These are phyloP conservation scores for Phytophthora constricta DNA, from an alignment of 352 stramenopile species.

Conservation along the genomic window DNA sequence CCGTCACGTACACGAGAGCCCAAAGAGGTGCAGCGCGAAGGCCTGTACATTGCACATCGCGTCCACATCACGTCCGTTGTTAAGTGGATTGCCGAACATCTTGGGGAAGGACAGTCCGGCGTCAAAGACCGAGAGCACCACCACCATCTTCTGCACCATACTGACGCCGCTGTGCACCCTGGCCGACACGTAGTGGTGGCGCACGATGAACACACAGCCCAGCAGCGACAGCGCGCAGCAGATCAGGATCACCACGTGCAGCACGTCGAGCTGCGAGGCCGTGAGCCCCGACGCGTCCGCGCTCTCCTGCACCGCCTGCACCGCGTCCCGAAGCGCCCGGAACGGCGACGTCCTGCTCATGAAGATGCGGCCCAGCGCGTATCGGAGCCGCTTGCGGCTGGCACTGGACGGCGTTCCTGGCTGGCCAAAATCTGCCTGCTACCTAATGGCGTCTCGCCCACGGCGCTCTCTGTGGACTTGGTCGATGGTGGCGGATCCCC, in stretches of 20 bases:
- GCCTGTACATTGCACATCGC: constrained; percentile 56
- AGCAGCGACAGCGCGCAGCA: constrained; percentile 53
- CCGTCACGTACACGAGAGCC: constrained; percentile 56
- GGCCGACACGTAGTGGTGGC: constrained; percentile 48
- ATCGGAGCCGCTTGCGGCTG: constrained; percentile 38
- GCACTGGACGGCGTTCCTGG: too few species aligned
- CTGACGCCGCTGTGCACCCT: constrained; percentile 41
- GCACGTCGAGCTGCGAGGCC: constrained; percentile 24
- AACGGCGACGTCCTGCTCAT: constrained; percentile 22
- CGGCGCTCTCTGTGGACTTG: too few species aligned
- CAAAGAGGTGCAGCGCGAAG: constrained; percentile 57
- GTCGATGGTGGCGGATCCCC: neutral
- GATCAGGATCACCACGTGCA: constrained; percentile 46
- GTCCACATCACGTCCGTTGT: constrained; percentile 15
- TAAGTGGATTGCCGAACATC: constrained; percentile 47
- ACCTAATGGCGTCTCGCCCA: neutral
- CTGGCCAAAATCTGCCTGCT: neutral
- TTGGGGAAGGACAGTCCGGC: constrained; percentile 58
- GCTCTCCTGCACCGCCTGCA: neutral
- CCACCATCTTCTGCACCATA: constrained; percentile 77
- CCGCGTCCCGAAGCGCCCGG: too few species aligned
- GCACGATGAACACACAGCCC: constrained; percentile 56
- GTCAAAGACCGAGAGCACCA: constrained; percentile 73
- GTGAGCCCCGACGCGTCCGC: constrained; percentile 27
- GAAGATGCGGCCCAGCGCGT: constrained; percentile 4